These are phyloP conservation scores for Beauveria brongniartii DNA, from an alignment of 2,329 filamentous ascomycete genomes.

Conservation along the genomic window DNA sequence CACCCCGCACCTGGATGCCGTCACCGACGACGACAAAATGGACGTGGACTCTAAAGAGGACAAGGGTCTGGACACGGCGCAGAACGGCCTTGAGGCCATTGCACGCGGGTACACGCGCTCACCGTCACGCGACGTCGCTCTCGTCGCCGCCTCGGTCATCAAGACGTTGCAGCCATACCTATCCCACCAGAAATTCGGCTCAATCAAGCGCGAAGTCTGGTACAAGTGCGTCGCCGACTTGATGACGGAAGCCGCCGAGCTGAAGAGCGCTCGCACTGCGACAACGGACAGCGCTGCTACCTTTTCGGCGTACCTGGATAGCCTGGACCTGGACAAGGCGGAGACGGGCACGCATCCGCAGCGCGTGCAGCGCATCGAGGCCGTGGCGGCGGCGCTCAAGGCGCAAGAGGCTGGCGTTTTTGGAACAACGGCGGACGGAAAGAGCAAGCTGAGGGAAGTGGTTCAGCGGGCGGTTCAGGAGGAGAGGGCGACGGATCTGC, in stretches of 20 bases:
- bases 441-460: constrained; percentile 24
- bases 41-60: constrained; percentile 54
- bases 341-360: constrained; percentile 45
- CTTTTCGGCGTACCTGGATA: constrained; percentile 33
- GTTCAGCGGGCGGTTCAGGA: constrained; percentile 27
- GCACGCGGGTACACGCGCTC: constrained; percentile 40
- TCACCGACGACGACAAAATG: constrained; percentile 55
- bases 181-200: constrained; percentile 27
- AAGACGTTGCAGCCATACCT: constrained; percentile 34
- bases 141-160: constrained; percentile 33
- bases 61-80: constrained; percentile 34
- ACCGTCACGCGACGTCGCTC: constrained; percentile 27
- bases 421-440: constrained; percentile 21
- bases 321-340: constrained; percentile 37
- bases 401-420: constrained; percentile 37
- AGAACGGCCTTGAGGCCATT: constrained; percentile 43
- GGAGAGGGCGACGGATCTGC: constrained; percentile 39
- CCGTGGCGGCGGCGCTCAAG: constrained; percentile 32
- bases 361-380: constrained; percentile 38
- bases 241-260: constrained; percentile 31
- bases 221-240: constrained; percentile 42
- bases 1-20: constrained; percentile 51
- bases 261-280: constrained; percentile 15
- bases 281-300: constrained; percentile 14
- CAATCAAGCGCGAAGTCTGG: constrained; percentile 43